A percentile compares a stretch with the other conserved stretches of the same genome.
phyloP scores from a whole-genome alignment of 179 eudicot species.

The Heliamphora pulchella region DNA sequence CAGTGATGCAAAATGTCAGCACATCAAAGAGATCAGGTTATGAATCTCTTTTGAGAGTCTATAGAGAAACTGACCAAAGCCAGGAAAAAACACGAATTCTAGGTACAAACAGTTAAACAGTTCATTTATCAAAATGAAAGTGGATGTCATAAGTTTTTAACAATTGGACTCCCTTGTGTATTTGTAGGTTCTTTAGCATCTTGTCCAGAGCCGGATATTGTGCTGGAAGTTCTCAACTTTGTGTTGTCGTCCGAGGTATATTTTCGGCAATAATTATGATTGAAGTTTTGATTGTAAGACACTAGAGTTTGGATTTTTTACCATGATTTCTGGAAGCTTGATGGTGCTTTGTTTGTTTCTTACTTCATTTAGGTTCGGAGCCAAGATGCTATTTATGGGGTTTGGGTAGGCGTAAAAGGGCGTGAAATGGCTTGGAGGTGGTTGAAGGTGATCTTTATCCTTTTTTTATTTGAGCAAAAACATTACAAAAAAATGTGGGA shows the following conservation, averaged over 20 bases:
- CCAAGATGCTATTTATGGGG: slow-evolving; percentile 80
- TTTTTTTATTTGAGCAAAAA: neutral
- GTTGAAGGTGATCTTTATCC: slow-evolving; percentile 56
- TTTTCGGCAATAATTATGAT: neutral
- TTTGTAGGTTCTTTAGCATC: slow-evolving; percentile 64
- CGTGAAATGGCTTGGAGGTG: slow-evolving; percentile 91
- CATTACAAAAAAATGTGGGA: neutral
- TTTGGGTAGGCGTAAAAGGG: slow-evolving; percentile 55
- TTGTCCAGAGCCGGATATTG: slow-evolving; percentile 67
- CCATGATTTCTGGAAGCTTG: neutral
- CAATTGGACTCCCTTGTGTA: neutral
- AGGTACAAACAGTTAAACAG: slow-evolving; percentile 29
- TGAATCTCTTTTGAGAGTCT: slow-evolving; percentile 68
- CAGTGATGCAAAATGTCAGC: slow-evolving; percentile 68
- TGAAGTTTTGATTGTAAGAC: neutral
- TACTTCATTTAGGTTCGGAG: slow-evolving; percentile 57
- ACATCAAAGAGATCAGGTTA: slow-evolving; percentile 57
- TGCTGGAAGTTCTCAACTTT: slow-evolving; percentile 77
- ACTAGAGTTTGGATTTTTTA: neutral
- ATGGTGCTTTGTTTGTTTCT: slow-evolving; percentile 3
- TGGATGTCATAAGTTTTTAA: neutral
- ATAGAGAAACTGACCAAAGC: slow-evolving; percentile 86
- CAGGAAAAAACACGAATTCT: slow-evolving; percentile 86
- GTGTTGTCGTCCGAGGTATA: slow-evolving; percentile 60
- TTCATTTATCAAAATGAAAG: neutral